phyloP scores from a whole-genome alignment of 2,329 filamentous ascomycete genomes.

The Pleomassaria siparia region DNA sequence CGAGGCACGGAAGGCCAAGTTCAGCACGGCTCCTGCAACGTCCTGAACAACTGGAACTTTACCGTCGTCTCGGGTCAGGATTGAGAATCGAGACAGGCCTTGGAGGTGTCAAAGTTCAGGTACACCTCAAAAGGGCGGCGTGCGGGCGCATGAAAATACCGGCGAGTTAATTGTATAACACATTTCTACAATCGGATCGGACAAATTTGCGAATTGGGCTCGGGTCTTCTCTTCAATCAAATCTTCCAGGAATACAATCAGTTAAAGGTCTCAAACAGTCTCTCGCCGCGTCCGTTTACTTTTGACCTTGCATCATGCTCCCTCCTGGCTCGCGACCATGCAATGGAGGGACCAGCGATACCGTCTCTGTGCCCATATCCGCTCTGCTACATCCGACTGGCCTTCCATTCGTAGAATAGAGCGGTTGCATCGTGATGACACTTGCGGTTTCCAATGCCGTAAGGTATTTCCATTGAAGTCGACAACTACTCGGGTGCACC shows the following conservation, averaged over 20 bases:
- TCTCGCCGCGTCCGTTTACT: not conserved
- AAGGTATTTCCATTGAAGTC: too few species aligned
- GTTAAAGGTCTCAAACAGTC: not conserved
- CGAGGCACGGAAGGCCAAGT: constrained; percentile 49
- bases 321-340: not conserved
- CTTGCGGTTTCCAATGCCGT: too few species aligned
- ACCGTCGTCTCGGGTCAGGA: not conserved
- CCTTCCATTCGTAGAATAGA: too few species aligned
- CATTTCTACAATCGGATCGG: not conserved
- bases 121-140: not conserved
- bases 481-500: too few species aligned
- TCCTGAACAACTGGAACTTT: not conserved
- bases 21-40: constrained; percentile 21
- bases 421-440: too few species aligned
- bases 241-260: constrained; percentile 1
- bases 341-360: not conserved
- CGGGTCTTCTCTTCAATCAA: constrained; percentile 1
- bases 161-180: constrained; percentile 2
- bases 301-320: not conserved
- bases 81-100: not conserved
- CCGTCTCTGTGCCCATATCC: not conserved
- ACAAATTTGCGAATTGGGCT: not conserved
- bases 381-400: not conserved
- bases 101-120: not conserved
- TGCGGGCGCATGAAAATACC: not conserved